Evolutionary conservation across 306 rosid species (phyloP).

Genomic region (Dryas octopetala): DNA sequence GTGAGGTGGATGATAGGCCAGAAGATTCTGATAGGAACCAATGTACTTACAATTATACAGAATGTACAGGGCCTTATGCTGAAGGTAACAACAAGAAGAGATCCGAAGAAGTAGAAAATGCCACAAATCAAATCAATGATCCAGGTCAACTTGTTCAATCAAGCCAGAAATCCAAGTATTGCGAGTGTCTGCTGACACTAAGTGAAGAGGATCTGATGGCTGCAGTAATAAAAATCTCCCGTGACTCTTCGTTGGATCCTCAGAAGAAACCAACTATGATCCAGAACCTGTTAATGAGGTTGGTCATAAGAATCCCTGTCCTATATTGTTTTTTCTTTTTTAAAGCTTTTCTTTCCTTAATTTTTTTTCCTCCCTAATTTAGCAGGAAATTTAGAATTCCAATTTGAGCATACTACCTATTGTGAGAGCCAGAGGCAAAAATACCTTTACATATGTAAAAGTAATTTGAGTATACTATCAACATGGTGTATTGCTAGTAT

Average conservation of each 20-base stretch:
- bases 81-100: slow-evolving; percentile 37
- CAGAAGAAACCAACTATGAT: slow-evolving; percentile 65
- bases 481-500: background rate
- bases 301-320: slow-evolving; percentile 29
- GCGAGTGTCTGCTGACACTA: slow-evolving; percentile 56
- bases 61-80: slow-evolving; percentile 21
- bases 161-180: slow-evolving; percentile 31
- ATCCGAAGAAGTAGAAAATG: slow-evolving; percentile 27
- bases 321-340: background rate
- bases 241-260: slow-evolving; percentile 70
- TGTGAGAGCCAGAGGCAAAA: background rate
- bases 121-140: slow-evolving; percentile 22
- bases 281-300: slow-evolving; percentile 83
- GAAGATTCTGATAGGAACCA: slow-evolving; percentile 33
- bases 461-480: background rate
- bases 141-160: slow-evolving; percentile 29
- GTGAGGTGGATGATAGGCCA: slow-evolving; percentile 31
- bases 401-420: background rate
- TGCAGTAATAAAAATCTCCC: slow-evolving; percentile 67
- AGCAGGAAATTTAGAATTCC: background rate
- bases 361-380: background rate
- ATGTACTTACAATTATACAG: slow-evolving; percentile 29
- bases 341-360: background rate
- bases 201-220: slow-evolving; percentile 79
- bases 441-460: background rate